These are phyloP conservation scores for Cryptococcus amylolentus DNA, from an alignment of 1,284 basidiomycete genomes.

Conservation along the genomic window DNA sequence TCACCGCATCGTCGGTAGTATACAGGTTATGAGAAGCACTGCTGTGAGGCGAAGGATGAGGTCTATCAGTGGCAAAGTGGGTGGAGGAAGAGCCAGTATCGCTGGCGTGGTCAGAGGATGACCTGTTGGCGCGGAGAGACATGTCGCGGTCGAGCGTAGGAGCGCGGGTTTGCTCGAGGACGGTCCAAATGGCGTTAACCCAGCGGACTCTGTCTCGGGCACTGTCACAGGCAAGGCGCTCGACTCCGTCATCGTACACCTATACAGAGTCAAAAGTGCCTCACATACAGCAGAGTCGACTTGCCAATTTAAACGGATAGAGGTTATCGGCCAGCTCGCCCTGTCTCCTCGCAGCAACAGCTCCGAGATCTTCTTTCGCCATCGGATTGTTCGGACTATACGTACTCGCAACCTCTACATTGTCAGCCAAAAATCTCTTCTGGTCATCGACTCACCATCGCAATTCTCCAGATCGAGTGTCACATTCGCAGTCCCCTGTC, in stretches of 20 bases:
- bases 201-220: slow-evolving; percentile 76
- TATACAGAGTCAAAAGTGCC: slow-evolving; percentile 2
- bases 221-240: slow-evolving; percentile 76
- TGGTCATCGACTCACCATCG: slow-evolving; percentile 34
- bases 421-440: not conserved
- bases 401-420: slow-evolving; percentile 65
- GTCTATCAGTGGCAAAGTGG: slow-evolving; percentile 16
- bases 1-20: slow-evolving; percentile 42
- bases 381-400: slow-evolving; percentile 71
- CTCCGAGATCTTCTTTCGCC: slow-evolving; percentile 76
- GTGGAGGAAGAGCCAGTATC: slow-evolving; percentile 40
- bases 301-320: slow-evolving; percentile 73
- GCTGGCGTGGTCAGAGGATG: slow-evolving; percentile 19
- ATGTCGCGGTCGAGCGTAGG: slow-evolving; percentile 11
- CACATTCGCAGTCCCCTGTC: slow-evolving; percentile 71
- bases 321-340: slow-evolving; percentile 63
- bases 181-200: slow-evolving; percentile 80
- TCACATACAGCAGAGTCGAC: slow-evolving; percentile 1
- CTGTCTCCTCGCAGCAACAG: slow-evolving; percentile 67
- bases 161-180: slow-evolving; percentile 34
- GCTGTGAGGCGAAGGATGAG: slow-evolving; percentile 7
- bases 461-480: slow-evolving; percentile 79
- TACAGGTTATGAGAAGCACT: slow-evolving; percentile 9
- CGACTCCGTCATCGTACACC: slow-evolving; percentile 78
- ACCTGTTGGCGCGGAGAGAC: slow-evolving; percentile 21